Base-by-base conservation (phyloP, 2,329 filamentous ascomycete genomes). In the Trichothecium sympodiale region DNA sequence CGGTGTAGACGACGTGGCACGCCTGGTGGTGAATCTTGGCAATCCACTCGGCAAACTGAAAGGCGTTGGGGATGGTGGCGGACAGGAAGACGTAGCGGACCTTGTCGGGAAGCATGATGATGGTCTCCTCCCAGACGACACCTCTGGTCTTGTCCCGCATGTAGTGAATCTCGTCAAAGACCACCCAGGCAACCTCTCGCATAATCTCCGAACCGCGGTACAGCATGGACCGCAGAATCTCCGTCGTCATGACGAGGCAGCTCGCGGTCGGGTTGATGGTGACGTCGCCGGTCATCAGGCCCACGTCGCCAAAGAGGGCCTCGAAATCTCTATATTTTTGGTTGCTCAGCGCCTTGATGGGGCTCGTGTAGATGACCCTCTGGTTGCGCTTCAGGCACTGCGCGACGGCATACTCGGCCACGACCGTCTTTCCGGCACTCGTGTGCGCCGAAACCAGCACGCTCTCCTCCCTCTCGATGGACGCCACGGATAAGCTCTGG, bases 11-110 rank as follows among this genome's bases (percentile, higher is more conserved):
- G 43, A 98, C 93, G 68, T 98, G 93, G 48, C 91, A 98, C 6
- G 91, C 89, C 54, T 98, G 93, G 45, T 84, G 83, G 57, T 98
- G 93, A 39, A 89, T 96, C 64, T 96, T 96, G 48, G 84, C 87
- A 50, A 98, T 94, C 91, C 91, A 98, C 59, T 98, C 89, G 47
- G 91, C 91, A 51, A 98, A 98, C 59, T 98, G 91, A 75, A 96
- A 95, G 35, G 91, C 88, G 54, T 98, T 98, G 37, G 91, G 91
- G 43, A 98, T 98, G 2, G 93, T 98, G 43, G 91, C 91, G 23
- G 93, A 98, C 41, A 98, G 67, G 61, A 98, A 98, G 38, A 98
- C 93, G 53, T 96, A 98, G 63, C 87, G 83, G 46, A 98, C 93
- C 71, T 98, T 96, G 67, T 98, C 91, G 4, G 91, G 91, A 20